Percentiles rank a stretch among this genome's conserved stretches.
Evolutionary conservation across 208 protist genomes (phyloP).

Genomic region (Vickermania spadyakhi): DNA sequence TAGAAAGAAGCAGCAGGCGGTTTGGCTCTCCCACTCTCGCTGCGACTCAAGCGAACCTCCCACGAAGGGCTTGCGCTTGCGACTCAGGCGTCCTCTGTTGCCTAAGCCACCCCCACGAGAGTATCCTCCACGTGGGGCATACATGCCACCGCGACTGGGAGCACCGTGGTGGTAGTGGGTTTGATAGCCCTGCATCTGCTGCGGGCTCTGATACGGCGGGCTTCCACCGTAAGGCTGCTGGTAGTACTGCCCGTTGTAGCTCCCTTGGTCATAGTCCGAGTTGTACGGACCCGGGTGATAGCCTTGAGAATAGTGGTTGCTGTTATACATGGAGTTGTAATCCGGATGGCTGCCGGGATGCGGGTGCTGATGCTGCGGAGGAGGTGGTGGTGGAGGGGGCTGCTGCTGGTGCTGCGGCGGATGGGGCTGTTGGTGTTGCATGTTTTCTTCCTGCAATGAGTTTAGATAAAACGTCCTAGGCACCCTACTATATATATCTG

Average conservation of each 20-base stretch:
- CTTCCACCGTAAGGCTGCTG: slow-evolving; percentile 9
- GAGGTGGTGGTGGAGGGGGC: no score
- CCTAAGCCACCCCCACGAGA: slow-evolving; percentile 41
- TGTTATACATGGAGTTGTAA: slow-evolving; percentile 17
- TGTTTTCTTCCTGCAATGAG: no score
- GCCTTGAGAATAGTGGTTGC: slow-evolving; percentile 15
- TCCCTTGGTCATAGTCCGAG: slow-evolving; percentile 6
- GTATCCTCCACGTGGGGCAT: slow-evolving; percentile 13
- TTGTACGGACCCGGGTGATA: slow-evolving; percentile 10
- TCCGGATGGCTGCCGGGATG: no score
- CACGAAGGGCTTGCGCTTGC: slow-evolving; percentile 63
- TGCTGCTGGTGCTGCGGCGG: no score
- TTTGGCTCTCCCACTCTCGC: slow-evolving; percentile 60
- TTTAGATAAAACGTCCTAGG: no score
- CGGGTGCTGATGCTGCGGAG: no score
- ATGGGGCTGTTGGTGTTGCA: no score
- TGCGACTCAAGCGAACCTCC: slow-evolving; percentile 73
- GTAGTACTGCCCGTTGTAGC: slow-evolving; percentile 20
- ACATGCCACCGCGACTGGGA: slow-evolving; percentile 20
- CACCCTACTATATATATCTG: no score
- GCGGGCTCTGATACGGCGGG: not conserved
- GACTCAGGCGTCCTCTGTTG: slow-evolving; percentile 21
- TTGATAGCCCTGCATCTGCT: not conserved
- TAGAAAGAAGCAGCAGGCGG: slow-evolving; percentile 73
- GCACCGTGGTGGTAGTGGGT: slow-evolving; percentile 2